Evolutionary conservation across 73 alveolate species (phyloP).

Genomic region (Paramecium primaurelia): DNA sequence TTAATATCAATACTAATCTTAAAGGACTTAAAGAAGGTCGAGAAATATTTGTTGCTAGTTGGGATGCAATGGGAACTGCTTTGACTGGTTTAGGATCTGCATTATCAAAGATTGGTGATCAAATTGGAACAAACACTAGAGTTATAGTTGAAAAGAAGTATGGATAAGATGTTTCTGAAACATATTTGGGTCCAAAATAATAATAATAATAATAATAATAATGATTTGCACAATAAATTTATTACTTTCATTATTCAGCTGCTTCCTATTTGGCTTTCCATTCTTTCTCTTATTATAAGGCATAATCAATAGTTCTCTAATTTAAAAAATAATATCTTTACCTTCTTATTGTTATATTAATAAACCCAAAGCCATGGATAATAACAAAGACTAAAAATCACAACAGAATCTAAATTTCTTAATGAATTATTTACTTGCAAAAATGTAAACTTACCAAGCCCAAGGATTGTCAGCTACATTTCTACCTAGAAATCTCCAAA

Average conservation of each 20-base stretch:
- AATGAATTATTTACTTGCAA: slow-evolving; percentile 32
- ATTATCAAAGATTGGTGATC: slow-evolving; percentile 21
- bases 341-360: neutral
- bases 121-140: neutral
- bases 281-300: slow-evolving; percentile 1
- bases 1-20: neutral
- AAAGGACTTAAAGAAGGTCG: slow-evolving; percentile 1
- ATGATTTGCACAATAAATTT: neutral
- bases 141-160: slow-evolving; percentile 4
- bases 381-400: neutral
- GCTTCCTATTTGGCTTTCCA: neutral
- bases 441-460: slow-evolving; percentile 53
- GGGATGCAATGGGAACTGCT: slow-evolving; percentile 50
- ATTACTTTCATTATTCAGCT: slow-evolving; percentile 1
- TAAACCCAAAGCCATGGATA: slow-evolving; percentile 53
- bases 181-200: neutral
- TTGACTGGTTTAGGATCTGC: slow-evolving; percentile 44
- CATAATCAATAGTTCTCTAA: slow-evolving; percentile 38
- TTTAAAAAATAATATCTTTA: neutral
- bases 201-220: neutral
- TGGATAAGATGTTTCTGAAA: neutral
- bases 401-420: neutral
- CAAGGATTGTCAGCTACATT: slow-evolving; percentile 53
- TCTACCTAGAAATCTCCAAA: slow-evolving; percentile 52
- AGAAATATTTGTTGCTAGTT: slow-evolving; percentile 11